phyloP scores from a whole-genome alignment of 768 basidiomycete species.

The Auriculariales sp. region DNA sequence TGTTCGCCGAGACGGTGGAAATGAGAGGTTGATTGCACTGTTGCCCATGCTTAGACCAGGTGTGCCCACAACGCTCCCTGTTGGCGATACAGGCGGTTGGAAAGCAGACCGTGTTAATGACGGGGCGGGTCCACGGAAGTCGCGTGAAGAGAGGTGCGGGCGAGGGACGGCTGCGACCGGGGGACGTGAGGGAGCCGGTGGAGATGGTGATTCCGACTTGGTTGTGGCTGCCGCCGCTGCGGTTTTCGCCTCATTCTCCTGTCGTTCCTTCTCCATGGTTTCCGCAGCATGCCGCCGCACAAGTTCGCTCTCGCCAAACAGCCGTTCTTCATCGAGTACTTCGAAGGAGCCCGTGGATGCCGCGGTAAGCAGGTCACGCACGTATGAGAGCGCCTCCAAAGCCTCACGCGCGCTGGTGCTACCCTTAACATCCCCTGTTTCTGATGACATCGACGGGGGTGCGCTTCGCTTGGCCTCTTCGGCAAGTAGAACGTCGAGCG shows the following conservation, averaged over 20 bases:
- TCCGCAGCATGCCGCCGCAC: slow-evolving; percentile 20
- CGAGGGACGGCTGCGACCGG: background rate
- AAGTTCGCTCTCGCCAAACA: slow-evolving; percentile 41
- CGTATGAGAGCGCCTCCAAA: slow-evolving; percentile 61
- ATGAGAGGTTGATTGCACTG: too few relatives aligned
- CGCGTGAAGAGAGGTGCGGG: background rate
- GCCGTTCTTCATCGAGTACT: slow-evolving; percentile 49
- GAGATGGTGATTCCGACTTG: background rate
- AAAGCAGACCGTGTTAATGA: background rate
- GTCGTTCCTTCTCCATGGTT: slow-evolving; percentile 10
- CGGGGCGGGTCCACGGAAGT: background rate
- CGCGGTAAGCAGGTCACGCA: slow-evolving; percentile 55
- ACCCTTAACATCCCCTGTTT: slow-evolving; percentile 24
- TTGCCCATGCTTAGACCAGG: too few relatives aligned
- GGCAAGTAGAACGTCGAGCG: slow-evolving; percentile 53
- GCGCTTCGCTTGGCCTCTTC: slow-evolving; percentile 28
- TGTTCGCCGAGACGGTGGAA: background rate
- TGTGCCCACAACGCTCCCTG: background rate
- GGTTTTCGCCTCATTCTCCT: slow-evolving; percentile 7
- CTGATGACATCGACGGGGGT: too few relatives aligned
- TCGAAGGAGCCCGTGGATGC: slow-evolving; percentile 11
- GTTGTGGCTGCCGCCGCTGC: slow-evolving; percentile 1
- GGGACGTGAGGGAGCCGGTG: background rate
- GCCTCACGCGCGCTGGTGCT: slow-evolving; percentile 42
- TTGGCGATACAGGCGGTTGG: background rate